Conservation (phyloP, 352 stramenopile species). For the Phytophthora ramorum region DNA sequence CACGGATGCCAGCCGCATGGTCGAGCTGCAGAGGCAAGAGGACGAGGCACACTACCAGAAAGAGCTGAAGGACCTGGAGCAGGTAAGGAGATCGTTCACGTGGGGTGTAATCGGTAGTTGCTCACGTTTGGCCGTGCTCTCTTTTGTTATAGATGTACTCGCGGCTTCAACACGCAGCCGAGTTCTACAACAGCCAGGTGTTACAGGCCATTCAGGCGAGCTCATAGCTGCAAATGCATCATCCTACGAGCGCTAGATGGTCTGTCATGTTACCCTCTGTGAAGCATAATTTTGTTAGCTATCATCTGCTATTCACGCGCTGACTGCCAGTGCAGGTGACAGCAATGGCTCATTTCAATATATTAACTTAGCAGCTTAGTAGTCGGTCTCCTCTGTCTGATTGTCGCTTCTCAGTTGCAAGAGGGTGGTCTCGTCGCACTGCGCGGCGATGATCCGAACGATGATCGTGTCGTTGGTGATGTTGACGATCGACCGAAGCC, state of each 20-base stretch:
- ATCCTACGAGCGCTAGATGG: neutral
- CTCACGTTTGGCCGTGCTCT: conserved; percentile 6
- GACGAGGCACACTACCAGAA: conserved; percentile 70
- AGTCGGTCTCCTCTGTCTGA: conserved; percentile 40
- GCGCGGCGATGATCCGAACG: conserved; percentile 76
- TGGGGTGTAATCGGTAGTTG: conserved; percentile 5
- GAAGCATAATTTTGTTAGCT: conserved; percentile 12
- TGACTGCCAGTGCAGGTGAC: neutral
- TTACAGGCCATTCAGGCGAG: conserved; percentile 52
- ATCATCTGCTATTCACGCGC: neutral
- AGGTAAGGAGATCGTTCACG: conserved; percentile 36
- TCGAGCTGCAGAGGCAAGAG: conserved; percentile 73
- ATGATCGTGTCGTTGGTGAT: conserved; percentile 88
- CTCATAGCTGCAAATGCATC: conserved; percentile 19
- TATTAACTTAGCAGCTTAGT: conserved; percentile 28
- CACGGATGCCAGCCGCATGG: conserved; percentile 59
- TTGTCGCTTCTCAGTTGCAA: conserved; percentile 26
- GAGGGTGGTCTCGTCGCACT: conserved; percentile 64
- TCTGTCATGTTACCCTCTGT: neutral
- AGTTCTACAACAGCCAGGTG: conserved; percentile 78
- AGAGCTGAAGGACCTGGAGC: conserved; percentile 67
- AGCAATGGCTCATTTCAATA: conserved; percentile 23
- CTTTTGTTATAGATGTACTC: conserved; percentile 62
- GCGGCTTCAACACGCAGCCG: conserved; percentile 60
- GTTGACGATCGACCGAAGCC: conserved; percentile 77